These are phyloP conservation scores for Penicillium cinerascens DNA, from an alignment of 495 filamentous ascomycete genomes.

Conservation along the genomic window DNA sequence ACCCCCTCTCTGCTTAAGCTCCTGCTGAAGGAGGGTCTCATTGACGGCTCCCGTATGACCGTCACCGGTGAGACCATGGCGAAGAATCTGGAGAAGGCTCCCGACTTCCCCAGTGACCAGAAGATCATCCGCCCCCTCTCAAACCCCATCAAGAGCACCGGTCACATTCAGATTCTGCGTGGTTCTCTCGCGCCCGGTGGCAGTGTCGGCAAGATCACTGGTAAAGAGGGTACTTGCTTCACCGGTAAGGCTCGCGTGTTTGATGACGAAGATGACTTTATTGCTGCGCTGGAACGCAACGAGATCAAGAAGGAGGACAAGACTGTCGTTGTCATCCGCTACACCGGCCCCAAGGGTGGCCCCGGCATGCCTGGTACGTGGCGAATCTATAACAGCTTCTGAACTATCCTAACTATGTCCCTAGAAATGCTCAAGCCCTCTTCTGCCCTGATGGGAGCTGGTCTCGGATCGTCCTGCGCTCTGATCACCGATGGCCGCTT, in stretches of 20 bases:
- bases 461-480: conserved; percentile 61
- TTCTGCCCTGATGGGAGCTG: conserved; percentile 89
- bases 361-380: conserved; percentile 98
- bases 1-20: conserved; percentile 89
- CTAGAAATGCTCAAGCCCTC: conserved; percentile 85
- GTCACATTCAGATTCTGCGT: conserved; percentile 95
- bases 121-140: conserved; percentile 86
- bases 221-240: conserved; percentile 91
- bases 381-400: too few species aligned
- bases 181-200: conserved; percentile 88
- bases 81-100: conserved; percentile 77
- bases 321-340: conserved; percentile 95
- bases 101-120: conserved; percentile 79
- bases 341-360: conserved; percentile 92
- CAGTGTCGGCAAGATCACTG: conserved; percentile 95
- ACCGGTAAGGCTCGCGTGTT: conserved; percentile 84
- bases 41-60: conserved; percentile 84
- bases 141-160: conserved; percentile 89
- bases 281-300: conserved; percentile 69
- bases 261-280: conserved; percentile 79
- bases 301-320: conserved; percentile 96
- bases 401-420: too few species aligned
- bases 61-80: conserved; percentile 93
- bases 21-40: conserved; percentile 83
- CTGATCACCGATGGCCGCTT: conserved; percentile 46